These are phyloP conservation scores for Bruguiera gymnorhiza DNA, from an alignment of 345 rosid genomes.

Conservation along the genomic window DNA sequence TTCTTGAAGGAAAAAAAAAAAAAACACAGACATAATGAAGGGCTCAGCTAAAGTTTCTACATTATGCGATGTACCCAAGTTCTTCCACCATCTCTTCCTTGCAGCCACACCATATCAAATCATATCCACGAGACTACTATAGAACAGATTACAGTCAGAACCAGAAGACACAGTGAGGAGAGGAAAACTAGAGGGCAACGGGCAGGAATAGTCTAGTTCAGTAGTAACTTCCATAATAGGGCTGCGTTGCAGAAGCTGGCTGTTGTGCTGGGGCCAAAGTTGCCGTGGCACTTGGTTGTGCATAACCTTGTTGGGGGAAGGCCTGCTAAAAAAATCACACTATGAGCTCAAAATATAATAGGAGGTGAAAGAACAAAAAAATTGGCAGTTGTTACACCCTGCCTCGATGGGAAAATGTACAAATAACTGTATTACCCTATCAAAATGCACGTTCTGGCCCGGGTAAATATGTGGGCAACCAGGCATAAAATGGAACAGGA, in stretches of 20 bases:
- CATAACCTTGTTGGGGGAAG: constrained; percentile 60
- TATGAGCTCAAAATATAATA: constrained; percentile 12
- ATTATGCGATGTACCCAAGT: too few relatives aligned
- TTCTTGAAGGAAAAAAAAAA: neutral
- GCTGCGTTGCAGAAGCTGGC: constrained; percentile 55
- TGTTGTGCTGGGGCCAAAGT: constrained; percentile 49
- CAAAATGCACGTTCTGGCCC: too few relatives aligned
- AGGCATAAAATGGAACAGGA: neutral
- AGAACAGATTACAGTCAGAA: neutral
- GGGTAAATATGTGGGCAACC: neutral
- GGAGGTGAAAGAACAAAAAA: neutral
- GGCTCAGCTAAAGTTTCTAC: too few relatives aligned
- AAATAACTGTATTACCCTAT: too few relatives aligned
- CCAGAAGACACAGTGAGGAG: neutral
- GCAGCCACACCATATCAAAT: constrained; percentile 6
- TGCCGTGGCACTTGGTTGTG: constrained; percentile 50
- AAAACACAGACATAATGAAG: too few relatives aligned
- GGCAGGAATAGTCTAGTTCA: constrained; percentile 10
- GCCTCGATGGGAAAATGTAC: too few relatives aligned
- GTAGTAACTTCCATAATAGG: constrained; percentile 59
- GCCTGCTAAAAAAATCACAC: constrained; percentile 24
- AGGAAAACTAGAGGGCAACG: neutral
- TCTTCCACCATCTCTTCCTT: neutral
- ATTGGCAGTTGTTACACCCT: too few relatives aligned
- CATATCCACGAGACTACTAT: neutral